Conservation (phyloP, 257 asterid genomes). For the Scutellaria barbata region DNA sequence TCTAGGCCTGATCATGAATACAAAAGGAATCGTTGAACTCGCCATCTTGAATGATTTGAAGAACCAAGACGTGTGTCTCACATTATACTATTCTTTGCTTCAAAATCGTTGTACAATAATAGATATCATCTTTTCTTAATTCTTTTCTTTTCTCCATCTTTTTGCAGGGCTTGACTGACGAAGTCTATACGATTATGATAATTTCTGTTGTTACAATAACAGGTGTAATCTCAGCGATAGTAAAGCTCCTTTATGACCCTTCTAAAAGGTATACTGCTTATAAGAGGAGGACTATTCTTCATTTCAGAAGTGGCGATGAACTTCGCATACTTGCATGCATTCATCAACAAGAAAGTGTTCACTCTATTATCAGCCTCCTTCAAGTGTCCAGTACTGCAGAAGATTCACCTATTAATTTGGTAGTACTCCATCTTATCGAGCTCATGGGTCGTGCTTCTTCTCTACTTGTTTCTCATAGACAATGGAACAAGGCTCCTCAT, state of each 20-base stretch:
- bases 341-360: conserved; percentile 58
- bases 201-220: conserved; percentile 55
- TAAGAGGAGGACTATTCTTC: conserved; percentile 63
- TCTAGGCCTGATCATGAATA: conserved; percentile 73
- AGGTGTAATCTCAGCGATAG: conserved; percentile 60
- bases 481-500: conserved; percentile 38
- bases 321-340: conserved; percentile 60
- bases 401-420: conserved; percentile 52
- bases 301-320: conserved; percentile 54
- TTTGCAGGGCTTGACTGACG: conserved; percentile 52
- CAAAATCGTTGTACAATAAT: neutral
- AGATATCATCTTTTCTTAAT: neutral
- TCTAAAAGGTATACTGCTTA: conserved; percentile 61
- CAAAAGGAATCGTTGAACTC: conserved; percentile 76
- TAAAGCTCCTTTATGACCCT: conserved; percentile 62
- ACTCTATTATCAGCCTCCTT: conserved; percentile 56
- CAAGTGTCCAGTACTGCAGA: conserved; percentile 52
- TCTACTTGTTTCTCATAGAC: conserved; percentile 48
- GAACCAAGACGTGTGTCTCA: conserved; percentile 47
- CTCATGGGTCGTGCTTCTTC: conserved; percentile 66
- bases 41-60: conserved; percentile 55
- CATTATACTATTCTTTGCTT: neutral
- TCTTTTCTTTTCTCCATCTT: conserved; percentile 14
- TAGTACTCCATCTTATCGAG: conserved; percentile 61
- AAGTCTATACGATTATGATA: conserved; percentile 52